Conservation (phyloP, 441 rosid species). For the Erysimum pusillum region DNA sequence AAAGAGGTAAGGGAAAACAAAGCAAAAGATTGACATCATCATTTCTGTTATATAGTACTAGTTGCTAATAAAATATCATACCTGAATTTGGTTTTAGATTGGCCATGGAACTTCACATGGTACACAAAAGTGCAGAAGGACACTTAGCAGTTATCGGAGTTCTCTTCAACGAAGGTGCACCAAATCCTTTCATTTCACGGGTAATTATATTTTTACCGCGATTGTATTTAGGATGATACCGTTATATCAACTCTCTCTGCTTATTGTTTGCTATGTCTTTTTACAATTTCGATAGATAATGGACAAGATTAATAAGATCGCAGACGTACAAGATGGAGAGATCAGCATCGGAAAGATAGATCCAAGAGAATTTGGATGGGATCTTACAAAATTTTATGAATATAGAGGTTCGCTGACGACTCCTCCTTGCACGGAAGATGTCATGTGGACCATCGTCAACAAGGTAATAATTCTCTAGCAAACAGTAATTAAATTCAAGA, state of each 20-base stretch:
- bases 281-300: constrained; percentile 18
- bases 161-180: constrained; percentile 59
- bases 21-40: background rate
- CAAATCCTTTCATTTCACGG: constrained; percentile 62
- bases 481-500: background rate
- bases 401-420: constrained; percentile 68
- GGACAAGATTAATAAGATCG: constrained; percentile 33
- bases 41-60: background rate
- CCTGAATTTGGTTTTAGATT: constrained; percentile 46
- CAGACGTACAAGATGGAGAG: constrained; percentile 45
- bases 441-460: constrained; percentile 63
- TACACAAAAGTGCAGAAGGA: constrained; percentile 52
- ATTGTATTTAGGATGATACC: background rate
- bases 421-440: constrained; percentile 82
- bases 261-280: background rate
- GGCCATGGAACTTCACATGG: constrained; percentile 70
- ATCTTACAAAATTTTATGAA: constrained; percentile 62
- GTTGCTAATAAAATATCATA: constrained; percentile 11
- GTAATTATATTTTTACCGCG: constrained; percentile 12
- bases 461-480: constrained; percentile 46
- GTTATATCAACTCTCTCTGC: too few species aligned
- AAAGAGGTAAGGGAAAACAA: constrained; percentile 46
- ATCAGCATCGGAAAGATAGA: constrained; percentile 51
- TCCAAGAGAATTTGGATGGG: constrained; percentile 58
- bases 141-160: constrained; percentile 62